Evolutionary conservation across 306 rosid species (phyloP).

Genomic region (Biancaea sappan): DNA sequence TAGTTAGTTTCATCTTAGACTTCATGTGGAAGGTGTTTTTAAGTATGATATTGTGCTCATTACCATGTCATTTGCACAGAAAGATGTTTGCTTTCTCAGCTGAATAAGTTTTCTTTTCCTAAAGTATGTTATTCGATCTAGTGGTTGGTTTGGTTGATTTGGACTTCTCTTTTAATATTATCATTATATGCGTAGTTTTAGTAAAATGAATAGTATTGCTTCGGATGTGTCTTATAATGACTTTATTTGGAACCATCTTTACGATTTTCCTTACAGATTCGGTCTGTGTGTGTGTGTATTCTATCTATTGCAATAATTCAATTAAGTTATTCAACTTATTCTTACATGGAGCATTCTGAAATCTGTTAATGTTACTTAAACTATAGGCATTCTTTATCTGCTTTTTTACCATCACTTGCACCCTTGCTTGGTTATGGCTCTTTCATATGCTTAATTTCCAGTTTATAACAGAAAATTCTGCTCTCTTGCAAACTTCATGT

Average conservation of each 20-base stretch:
- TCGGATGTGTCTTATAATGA: background rate
- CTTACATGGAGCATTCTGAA: too few relatives aligned
- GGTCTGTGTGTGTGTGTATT: too few relatives aligned
- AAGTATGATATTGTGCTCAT: background rate
- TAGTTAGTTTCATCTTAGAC: constrained; percentile 42
- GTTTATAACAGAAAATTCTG: too few relatives aligned
- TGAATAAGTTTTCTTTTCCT: background rate
- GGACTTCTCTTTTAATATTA: background rate
- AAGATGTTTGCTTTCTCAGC: background rate
- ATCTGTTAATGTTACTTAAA: too few relatives aligned
- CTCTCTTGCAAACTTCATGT: too few relatives aligned
- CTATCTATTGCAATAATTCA: too few relatives aligned
- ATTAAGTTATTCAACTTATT: too few relatives aligned
- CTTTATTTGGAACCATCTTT: background rate
- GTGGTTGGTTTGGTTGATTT: background rate
- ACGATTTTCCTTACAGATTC: background rate
- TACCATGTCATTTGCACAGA: background rate
- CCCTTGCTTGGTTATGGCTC: too few relatives aligned
- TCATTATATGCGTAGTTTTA: background rate
- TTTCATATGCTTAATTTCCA: too few relatives aligned
- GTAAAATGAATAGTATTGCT: background rate
- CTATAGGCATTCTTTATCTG: too few relatives aligned
- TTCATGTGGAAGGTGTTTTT: constrained; percentile 38
- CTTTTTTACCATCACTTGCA: too few relatives aligned
- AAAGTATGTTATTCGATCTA: background rate